Conservation (phyloP, 768 basidiomycete species). For the Tulasnella calospora region DNA sequence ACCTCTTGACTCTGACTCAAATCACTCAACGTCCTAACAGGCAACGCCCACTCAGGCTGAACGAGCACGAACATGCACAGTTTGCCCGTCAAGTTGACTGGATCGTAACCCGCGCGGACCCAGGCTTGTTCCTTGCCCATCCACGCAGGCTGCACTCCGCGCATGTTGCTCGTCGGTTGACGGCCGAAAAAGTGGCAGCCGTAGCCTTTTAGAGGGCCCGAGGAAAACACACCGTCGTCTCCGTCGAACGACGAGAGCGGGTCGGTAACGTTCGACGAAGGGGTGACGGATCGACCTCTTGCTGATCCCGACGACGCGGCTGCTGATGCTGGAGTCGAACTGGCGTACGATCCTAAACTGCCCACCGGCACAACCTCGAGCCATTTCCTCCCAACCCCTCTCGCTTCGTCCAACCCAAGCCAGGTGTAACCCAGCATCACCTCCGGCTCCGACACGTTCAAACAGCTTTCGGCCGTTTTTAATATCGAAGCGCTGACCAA, state of each 20-base stretch:
- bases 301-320: not conserved
- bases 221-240: not conserved
- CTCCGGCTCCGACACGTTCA: not conserved
- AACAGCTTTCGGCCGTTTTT: not conserved
- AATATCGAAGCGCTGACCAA: not conserved
- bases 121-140: conserved; percentile 3
- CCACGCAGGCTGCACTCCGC: not conserved
- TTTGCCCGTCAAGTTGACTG: not conserved
- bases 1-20: conserved; percentile 4
- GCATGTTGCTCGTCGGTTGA: not conserved
- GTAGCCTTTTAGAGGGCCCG: not conserved
- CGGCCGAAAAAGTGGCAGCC: not conserved
- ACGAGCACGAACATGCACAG: not conserved
- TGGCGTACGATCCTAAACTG: not conserved
- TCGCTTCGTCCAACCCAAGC: not conserved
- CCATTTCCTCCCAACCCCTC: not conserved
- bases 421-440: not conserved
- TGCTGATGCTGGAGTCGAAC: not conserved
- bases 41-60: not conserved
- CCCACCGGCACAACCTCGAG: not conserved
- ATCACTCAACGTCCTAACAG: not conserved
- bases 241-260: not conserved
- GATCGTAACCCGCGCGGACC: not conserved
- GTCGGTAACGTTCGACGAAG: not conserved
- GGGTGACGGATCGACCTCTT: not conserved